phyloP scores from a whole-genome alignment of 495 filamentous ascomycete genomes.

The Pyrenula aspistea region DNA sequence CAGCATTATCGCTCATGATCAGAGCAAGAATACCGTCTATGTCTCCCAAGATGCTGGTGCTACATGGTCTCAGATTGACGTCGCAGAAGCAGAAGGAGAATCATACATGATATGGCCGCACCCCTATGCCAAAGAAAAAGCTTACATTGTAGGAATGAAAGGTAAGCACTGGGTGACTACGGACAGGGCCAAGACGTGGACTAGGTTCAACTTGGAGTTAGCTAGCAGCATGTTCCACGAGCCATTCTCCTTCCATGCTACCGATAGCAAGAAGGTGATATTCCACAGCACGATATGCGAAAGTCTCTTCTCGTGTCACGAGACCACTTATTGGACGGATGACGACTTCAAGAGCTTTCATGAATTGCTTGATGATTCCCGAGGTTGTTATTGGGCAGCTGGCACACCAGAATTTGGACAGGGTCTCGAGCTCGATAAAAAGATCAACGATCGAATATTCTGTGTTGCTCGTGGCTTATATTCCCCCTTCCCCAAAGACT shows the following conservation, averaged over 20 bases:
- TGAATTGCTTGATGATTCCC: constrained; percentile 47
- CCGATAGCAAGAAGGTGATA: constrained; percentile 68
- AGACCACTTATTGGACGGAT: constrained; percentile 60
- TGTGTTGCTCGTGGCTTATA: constrained; percentile 67
- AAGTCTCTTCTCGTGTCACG: constrained; percentile 18
- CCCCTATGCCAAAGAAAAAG: constrained; percentile 62
- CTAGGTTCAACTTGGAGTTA: constrained; percentile 48
- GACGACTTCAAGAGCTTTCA: constrained; percentile 66
- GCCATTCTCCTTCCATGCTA: constrained; percentile 64
- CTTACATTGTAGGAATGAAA: constrained; percentile 60
- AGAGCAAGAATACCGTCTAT: constrained; percentile 40
- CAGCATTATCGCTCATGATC: constrained; percentile 55
- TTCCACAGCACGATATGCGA: constrained; percentile 62
- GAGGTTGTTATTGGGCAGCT: constrained; percentile 75
- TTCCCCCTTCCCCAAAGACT: constrained; percentile 45
- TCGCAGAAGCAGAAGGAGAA: constrained; percentile 36
- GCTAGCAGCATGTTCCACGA: constrained; percentile 27
- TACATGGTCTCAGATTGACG: constrained; percentile 54
- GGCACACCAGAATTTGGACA: constrained; percentile 60
- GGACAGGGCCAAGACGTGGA: constrained; percentile 72
- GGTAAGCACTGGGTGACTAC: constrained; percentile 65
- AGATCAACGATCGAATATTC: constrained; percentile 52
- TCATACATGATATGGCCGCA: constrained; percentile 54
- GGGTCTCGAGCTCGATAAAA: constrained; percentile 35
- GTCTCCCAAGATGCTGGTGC: constrained; percentile 69